Evolutionary conservation across 768 basidiomycete species (phyloP), one percentile per base, ranked within the genome.

Genomic region (Lactarius psammicola): DNA sequence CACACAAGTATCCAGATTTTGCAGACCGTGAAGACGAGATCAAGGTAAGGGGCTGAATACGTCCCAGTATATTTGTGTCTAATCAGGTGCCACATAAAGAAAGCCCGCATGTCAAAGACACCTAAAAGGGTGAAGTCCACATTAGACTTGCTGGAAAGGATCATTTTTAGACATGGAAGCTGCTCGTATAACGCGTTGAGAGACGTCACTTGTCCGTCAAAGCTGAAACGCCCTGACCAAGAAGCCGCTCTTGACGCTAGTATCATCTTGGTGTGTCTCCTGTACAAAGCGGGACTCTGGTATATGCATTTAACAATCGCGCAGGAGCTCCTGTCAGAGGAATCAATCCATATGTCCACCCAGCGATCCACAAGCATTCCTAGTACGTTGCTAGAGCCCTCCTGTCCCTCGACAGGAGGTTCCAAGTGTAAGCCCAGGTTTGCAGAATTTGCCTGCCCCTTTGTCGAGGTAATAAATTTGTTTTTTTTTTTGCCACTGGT

Each of bases 261-360:
- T 65, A 74, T 86, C 59, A 88, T 93, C 59, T 75, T 93, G 63
- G 90, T 91, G 69, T 11, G 72, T 28, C 18, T 55, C 49, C 26
- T 18, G n/a, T 15, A 2, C n/a, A 4, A 4, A 33, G 49, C 55
- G 31, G 7, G 73, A 67, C 17, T 10, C 60, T 33, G 31, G 28
- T 61, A 20, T 38, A n/a, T 51, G 18, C 17, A 46, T 60, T 56
- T 20, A 46, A 33, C 18, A 15, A 11, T 28, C 56, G 15, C 33
- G 17, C 70, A 93, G 90, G 90, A 90, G 76, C 78, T 91, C 71
- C 84, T 92, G 78, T 89, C 92, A 0, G 90, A 92, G 73, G 78
- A 81, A 54, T 84, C 86, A 5, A 73, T 83, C 36, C 81, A 83
- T 51, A 68, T 86, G 42, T 78, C 75, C 9, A 84, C 88, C 2